Evolutionary conservation across 805 yeast species (phyloP).

Genomic region (Candida saitoana): DNA sequence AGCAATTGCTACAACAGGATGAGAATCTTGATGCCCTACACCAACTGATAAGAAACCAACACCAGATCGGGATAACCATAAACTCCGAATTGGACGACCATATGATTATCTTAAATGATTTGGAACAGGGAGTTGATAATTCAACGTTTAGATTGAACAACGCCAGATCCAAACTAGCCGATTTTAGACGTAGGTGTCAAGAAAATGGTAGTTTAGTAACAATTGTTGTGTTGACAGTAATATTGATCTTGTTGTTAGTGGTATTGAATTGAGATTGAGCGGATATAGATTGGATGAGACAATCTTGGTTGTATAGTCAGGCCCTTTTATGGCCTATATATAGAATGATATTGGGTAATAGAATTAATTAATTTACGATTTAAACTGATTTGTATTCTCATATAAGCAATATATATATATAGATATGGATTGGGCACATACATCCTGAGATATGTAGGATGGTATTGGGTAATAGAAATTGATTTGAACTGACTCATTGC

Average conservation of each 20-base stretch:
- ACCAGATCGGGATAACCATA: conserved; percentile 35
- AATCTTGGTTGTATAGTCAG: no score
- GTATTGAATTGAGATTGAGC: conserved; percentile 39
- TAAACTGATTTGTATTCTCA: no score
- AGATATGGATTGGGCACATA: no score
- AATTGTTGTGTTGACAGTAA: conserved; percentile 37
- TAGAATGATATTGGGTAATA: no score
- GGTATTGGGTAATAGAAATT: no score
- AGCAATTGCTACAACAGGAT: conserved; percentile 36
- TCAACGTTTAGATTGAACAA: conserved; percentile 27
- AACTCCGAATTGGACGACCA: conserved; percentile 41
- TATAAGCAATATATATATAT: no score
- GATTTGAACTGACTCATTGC: no score
- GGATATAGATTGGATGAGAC: no score
- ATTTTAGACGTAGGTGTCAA: conserved; percentile 29
- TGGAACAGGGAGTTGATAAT: conserved; percentile 38
- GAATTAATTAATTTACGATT: no score
- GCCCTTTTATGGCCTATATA: no score
- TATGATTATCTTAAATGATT: conserved; percentile 35
- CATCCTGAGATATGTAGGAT: no score
- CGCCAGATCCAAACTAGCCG: conserved; percentile 27
- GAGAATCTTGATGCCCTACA: conserved; percentile 31
- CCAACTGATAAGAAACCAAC: conserved; percentile 31
- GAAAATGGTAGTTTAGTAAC: conserved; percentile 44
- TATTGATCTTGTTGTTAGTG: conserved; percentile 36